These are phyloP conservation scores for Suhomyces ambrosiae DNA, from an alignment of 1,139 yeast species.

Conservation along the genomic window DNA sequence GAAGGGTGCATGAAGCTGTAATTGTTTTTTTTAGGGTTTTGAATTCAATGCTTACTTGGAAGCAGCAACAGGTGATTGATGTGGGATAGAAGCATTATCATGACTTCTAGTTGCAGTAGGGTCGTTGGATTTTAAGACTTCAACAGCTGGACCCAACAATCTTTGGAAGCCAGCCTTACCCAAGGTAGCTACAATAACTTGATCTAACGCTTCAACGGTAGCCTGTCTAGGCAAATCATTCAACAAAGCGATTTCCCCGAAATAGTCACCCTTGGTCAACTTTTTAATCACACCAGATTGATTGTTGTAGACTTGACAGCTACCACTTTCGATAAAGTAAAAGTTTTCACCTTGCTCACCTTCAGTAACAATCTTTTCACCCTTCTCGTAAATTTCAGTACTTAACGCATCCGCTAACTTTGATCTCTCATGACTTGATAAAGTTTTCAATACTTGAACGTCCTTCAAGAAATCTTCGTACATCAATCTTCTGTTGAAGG, in stretches of 20 bases:
- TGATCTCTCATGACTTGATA: constrained; percentile 82
- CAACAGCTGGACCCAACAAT: constrained; percentile 89
- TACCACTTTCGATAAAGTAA: constrained; percentile 85
- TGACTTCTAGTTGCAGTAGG: constrained; percentile 50
- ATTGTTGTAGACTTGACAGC: constrained; percentile 65
- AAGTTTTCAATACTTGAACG: constrained; percentile 73
- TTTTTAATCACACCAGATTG: constrained; percentile 62
- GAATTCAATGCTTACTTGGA: constrained; percentile 2
- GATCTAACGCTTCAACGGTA: constrained; percentile 76
- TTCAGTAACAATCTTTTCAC: constrained; percentile 76
- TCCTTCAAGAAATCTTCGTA: constrained; percentile 88
- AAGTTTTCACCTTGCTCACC: constrained; percentile 94
- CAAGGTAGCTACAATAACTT: constrained; percentile 83
- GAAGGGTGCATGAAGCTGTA: background rate
- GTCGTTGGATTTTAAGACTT: constrained; percentile 76
- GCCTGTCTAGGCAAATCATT: constrained; percentile 95
- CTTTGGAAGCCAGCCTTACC: constrained; percentile 94
- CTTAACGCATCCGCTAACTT: constrained; percentile 93
- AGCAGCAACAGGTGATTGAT: constrained; percentile 3
- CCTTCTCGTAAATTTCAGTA: constrained; percentile 71
- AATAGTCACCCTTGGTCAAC: constrained; percentile 83
- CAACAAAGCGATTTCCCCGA: constrained; percentile 92
- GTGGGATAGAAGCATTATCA: background rate
- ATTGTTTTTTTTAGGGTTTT: background rate
- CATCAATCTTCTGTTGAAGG: constrained; percentile 85